phyloP scores from a whole-genome alignment of 805 yeast species.

The Metschnikowia reukaufii region DNA sequence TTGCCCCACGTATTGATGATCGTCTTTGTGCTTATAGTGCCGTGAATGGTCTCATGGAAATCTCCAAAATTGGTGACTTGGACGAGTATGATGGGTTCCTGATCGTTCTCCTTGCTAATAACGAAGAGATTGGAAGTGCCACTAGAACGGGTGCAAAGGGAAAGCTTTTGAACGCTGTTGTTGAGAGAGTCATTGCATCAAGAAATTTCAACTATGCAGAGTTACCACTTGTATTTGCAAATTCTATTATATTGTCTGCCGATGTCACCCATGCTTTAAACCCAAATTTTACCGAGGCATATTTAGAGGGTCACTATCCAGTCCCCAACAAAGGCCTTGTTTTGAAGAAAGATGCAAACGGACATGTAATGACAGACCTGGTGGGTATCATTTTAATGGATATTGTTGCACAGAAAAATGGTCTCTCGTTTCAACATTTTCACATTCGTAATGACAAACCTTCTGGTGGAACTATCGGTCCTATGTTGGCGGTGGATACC shows the following conservation, averaged over 20 bases:
- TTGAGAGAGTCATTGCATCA: slow-evolving; percentile 17
- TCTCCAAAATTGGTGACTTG: slow-evolving; percentile 11
- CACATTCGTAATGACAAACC: slow-evolving; percentile 43
- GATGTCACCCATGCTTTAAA: slow-evolving; percentile 46
- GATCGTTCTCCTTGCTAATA: slow-evolving; percentile 36
- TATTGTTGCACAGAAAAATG: slow-evolving; percentile 24
- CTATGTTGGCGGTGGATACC: slow-evolving; percentile 34
- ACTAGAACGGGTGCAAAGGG: slow-evolving; percentile 43
- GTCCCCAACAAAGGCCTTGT: slow-evolving; percentile 40
- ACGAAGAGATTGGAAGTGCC: slow-evolving; percentile 44
- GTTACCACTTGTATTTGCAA: slow-evolving; percentile 24
- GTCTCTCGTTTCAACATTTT: slow-evolving; percentile 34
- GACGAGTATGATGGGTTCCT: slow-evolving; percentile 28
- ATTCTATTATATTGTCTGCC: slow-evolving; percentile 38
- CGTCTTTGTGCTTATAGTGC: slow-evolving; percentile 42
- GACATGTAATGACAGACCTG: slow-evolving; percentile 40
- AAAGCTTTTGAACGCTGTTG: slow-evolving; percentile 27
- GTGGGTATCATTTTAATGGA: slow-evolving; percentile 28
- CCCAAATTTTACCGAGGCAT: slow-evolving; percentile 38
- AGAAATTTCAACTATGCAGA: slow-evolving; percentile 9
- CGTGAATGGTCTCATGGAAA: slow-evolving; percentile 31
- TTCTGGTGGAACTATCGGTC: slow-evolving; percentile 46
- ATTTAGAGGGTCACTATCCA: slow-evolving; percentile 36
- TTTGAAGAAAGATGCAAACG: slow-evolving; percentile 37
- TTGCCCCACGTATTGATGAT: slow-evolving; percentile 43